phyloP scores from a whole-genome alignment of 345 rosid genomes.

The Kandelia obovata region DNA sequence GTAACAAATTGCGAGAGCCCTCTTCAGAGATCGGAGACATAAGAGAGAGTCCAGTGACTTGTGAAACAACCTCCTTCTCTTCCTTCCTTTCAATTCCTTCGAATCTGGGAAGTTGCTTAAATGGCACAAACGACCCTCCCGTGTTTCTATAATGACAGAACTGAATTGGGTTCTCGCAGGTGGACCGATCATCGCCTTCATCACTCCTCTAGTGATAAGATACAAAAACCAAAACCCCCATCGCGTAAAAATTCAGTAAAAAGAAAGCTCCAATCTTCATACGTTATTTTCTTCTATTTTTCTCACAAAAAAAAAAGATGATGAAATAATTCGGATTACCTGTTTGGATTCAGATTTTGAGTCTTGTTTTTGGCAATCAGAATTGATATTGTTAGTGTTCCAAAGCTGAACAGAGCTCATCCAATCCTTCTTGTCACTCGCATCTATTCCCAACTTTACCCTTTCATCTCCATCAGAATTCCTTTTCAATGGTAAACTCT shows the following conservation, averaged over 20 bases:
- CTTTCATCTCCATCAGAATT: conserved; percentile 26
- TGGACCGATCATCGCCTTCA: conserved; percentile 39
- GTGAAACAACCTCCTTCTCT: conserved; percentile 36
- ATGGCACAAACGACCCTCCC: conserved; percentile 43
- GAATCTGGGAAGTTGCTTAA: conserved; percentile 24
- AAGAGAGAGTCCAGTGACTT: conserved; percentile 38
- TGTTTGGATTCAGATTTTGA: conserved; percentile 36
- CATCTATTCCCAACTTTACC: conserved; percentile 27
- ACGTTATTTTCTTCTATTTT: neutral
- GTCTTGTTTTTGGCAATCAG: conserved; percentile 21
- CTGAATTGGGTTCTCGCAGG: conserved; percentile 38
- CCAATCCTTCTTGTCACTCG: conserved; percentile 53
- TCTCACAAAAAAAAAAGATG: neutral
- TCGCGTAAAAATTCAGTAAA: conserved; percentile 1
- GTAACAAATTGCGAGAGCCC: conserved; percentile 17
- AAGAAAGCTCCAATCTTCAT: neutral
- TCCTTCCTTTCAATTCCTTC: conserved; percentile 16
- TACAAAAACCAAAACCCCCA: conserved; percentile 1
- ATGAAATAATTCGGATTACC: conserved; percentile 21
- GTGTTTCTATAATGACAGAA: conserved; percentile 23
- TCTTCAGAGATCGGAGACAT: conserved; percentile 36
- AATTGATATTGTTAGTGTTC: conserved; percentile 22
- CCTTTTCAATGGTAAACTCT: conserved; percentile 25
- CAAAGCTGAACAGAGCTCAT: conserved; percentile 70
- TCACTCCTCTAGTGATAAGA: conserved; percentile 36